These are phyloP conservation scores for Garcia nutans DNA, from an alignment of 345 rosid genomes.

Conservation along the genomic window DNA sequence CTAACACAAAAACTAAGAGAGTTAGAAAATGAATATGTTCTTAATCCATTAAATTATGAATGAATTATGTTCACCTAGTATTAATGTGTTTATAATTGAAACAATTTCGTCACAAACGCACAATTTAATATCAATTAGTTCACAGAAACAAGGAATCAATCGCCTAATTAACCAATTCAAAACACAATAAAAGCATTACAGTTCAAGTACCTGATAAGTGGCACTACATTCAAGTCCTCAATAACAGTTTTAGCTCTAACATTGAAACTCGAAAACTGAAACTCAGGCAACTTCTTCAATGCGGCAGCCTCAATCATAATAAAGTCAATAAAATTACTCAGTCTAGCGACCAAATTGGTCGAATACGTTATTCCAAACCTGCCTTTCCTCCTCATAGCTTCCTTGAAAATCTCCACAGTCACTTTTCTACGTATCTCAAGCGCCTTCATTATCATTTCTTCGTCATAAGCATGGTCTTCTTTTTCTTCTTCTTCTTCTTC, in stretches of 20 bases:
- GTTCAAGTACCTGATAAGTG: conserved; percentile 60
- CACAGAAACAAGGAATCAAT: background rate
- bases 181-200: background rate
- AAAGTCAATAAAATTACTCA: conserved; percentile 62
- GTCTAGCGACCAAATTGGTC: conserved; percentile 53
- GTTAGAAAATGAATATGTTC: background rate
- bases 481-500: conserved; percentile 35
- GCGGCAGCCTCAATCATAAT: conserved; percentile 84
- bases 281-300: conserved; percentile 62
- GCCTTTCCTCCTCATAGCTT: conserved; percentile 58
- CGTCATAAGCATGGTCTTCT: conserved; percentile 6
- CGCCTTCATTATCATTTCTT: conserved; percentile 67
- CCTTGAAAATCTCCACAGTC: conserved; percentile 65
- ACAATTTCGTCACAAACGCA: background rate
- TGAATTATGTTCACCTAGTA: too few species aligned
- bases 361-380: conserved; percentile 83
- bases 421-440: conserved; percentile 72
- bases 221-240: conserved; percentile 61
- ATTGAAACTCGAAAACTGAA: conserved; percentile 47
- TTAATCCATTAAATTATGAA: background rate
- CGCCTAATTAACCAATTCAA: background rate
- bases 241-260: conserved; percentile 58
- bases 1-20: background rate
- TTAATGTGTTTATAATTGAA: too few species aligned
- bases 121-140: background rate